Conservation (phyloP, 108 stramenopile species). For the Chaetoceros muelleri region DNA sequence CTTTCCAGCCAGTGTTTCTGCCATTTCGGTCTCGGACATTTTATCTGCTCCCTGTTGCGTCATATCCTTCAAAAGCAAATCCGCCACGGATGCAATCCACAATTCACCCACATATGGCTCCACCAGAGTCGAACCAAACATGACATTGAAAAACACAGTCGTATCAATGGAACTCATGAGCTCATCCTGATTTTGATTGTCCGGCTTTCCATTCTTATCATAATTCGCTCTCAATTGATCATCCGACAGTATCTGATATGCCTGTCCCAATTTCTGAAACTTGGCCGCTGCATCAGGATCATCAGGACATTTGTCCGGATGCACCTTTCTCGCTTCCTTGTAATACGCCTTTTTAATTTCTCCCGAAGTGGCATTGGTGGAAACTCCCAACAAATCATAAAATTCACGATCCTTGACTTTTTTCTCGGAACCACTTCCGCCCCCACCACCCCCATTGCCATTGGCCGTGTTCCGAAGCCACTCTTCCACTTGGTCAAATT, state of each 20-base stretch:
- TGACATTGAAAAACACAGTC: conserved; percentile 73
- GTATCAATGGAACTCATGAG: conserved; percentile 70
- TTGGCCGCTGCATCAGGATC: conserved; percentile 72
- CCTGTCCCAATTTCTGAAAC: conserved; percentile 85
- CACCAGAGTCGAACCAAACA: conserved; percentile 78
- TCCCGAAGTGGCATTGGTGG: conserved; percentile 60
- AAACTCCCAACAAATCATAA: conserved; percentile 79
- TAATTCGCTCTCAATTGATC: conserved; percentile 74
- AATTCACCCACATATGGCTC: conserved; percentile 81
- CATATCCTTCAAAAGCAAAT: conserved; percentile 62
- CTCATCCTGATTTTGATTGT: conserved; percentile 32
- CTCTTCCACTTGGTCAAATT: conserved; percentile 34
- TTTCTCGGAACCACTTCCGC: conserved; percentile 17
- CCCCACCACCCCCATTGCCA: conserved; percentile 3
- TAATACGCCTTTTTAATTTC: conserved; percentile 91
- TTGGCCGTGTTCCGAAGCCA: conserved; percentile 20
- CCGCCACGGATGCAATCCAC: conserved; percentile 75
- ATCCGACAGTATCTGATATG: conserved; percentile 82
- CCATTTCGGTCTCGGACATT: conserved; percentile 14
- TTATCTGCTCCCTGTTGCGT: conserved; percentile 14
- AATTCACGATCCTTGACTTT: conserved; percentile 70
- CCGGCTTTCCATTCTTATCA: conserved; percentile 68
- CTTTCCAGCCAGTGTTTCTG: conserved; percentile 4
- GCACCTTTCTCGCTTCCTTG: conserved; percentile 67
- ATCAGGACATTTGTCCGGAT: conserved; percentile 86